Evolutionary conservation across 1,284 basidiomycete species (phyloP), one percentile per base, ranked within the genome.

Genomic region (Sanghuangporus sanghuang): DNA sequence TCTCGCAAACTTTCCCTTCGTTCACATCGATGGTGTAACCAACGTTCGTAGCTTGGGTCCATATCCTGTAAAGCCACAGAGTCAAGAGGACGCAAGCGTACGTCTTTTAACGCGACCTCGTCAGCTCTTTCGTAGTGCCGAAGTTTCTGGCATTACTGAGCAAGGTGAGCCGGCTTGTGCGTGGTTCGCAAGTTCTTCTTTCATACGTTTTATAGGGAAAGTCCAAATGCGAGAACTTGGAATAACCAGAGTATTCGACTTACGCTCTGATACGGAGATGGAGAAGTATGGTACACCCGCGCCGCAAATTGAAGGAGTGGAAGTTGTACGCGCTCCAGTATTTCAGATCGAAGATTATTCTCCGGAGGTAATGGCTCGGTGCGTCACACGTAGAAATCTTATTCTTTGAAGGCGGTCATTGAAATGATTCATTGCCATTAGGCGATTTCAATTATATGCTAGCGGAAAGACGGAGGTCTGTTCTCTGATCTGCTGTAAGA

Each of bases 341-440:
- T 92, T 92, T 70, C 76, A 82, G 69, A 83, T 75, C 49, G 86
- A 86, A 69, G 90, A 92, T 71, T 92, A 92, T 72, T 90, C 87
- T 69, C 89, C 90, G 32, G 87, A 91, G 73, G 84, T 82, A 74
- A 89, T 91, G 84, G 86, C 90, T 67, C 87, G 84, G 89, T 91
- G 76, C 75, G 87, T 85, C 49, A 46, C 52, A 52, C 44, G 23
- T 42, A 21, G 14, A 27, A 7, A 6, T 63, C 27, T 52, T 27
- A 35, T n/a, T 42, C 48, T 53, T 48, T 35, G 38, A 39, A 66
- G 44, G 56, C 35, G 59, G 68, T 54, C 63, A 68, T 66, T 66
- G 57, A 68, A 62, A 8, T 36, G 27, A 53, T 21, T 16, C 23
- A 52, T 53, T 65, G 11, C 57, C 8, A 65, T 23, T 66, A 91